A percentile compares a stretch with the other conserved stretches of the same genome.
Evolutionary conservation across 2,329 filamentous ascomycete species (phyloP).

Genomic region (Verticillium albo-atrum): DNA sequence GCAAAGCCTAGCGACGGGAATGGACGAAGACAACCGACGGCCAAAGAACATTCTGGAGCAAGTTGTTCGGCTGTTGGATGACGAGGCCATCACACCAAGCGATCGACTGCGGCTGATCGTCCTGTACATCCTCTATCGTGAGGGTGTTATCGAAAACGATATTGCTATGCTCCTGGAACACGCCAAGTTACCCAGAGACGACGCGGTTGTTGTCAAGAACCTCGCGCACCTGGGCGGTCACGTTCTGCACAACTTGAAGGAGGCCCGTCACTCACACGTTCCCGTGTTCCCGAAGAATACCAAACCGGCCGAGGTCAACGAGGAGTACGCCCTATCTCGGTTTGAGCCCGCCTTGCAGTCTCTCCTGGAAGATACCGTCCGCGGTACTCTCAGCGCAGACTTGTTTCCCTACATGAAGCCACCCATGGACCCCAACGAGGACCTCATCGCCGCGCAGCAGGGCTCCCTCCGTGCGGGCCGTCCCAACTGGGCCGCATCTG

Average conservation of each 20-base stretch:
- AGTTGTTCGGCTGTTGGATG: slow-evolving; percentile 82
- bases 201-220: slow-evolving; percentile 70
- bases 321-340: slow-evolving; percentile 82
- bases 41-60: slow-evolving; percentile 86
- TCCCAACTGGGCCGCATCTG: slow-evolving; percentile 89
- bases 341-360: slow-evolving; percentile 78
- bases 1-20: slow-evolving; percentile 84
- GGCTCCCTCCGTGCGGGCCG: slow-evolving; percentile 86
- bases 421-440: slow-evolving; percentile 58
- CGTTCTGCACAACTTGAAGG: slow-evolving; percentile 62
- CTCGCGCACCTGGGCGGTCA: slow-evolving; percentile 78
- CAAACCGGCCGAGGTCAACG: slow-evolving; percentile 49
- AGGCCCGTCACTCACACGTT: slow-evolving; percentile 59
- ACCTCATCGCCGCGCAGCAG: slow-evolving; percentile 51
- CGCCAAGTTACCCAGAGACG: slow-evolving; percentile 68
- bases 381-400: slow-evolving; percentile 60
- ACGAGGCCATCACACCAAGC: slow-evolving; percentile 64
- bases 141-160: slow-evolving; percentile 80
- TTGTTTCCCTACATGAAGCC: slow-evolving; percentile 71
- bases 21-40: slow-evolving; percentile 89
- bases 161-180: slow-evolving; percentile 81
- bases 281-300: slow-evolving; percentile 70
- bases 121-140: slow-evolving; percentile 80
- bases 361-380: slow-evolving; percentile 72
- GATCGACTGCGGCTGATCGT: slow-evolving; percentile 84